These are phyloP conservation scores for Chlorella sp. DNA, from an alignment of 139 green algal genomes.

Conservation along the genomic window DNA sequence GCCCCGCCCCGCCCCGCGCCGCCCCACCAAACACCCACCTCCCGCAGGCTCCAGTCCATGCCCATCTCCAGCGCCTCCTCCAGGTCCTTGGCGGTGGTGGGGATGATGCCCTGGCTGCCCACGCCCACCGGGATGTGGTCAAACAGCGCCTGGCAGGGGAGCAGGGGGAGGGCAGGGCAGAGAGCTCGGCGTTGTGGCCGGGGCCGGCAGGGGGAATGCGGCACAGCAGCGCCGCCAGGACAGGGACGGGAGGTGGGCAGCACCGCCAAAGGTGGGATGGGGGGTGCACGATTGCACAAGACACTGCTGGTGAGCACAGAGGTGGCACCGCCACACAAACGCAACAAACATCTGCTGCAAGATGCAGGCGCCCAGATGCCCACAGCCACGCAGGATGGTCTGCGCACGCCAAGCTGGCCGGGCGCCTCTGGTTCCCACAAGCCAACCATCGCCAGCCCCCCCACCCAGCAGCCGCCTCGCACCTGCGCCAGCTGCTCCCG, in stretches of 20 bases:
- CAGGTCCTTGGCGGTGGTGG: slow-evolving; percentile 78
- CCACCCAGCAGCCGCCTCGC: neutral
- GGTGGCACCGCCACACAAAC: too few species aligned
- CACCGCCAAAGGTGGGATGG: too few species aligned
- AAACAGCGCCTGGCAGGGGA: slow-evolving; percentile 75
- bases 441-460: too few species aligned
- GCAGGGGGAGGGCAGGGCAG: neutral
- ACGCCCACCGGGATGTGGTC: slow-evolving; percentile 96
- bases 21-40: slow-evolving; percentile 24
- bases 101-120: slow-evolving; percentile 87
- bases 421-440: too few species aligned
- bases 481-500: slow-evolving; percentile 80
- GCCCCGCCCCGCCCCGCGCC: neutral
- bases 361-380: too few species aligned
- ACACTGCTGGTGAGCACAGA: too few species aligned
- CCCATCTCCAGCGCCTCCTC: slow-evolving; percentile 87
- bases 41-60: slow-evolving; percentile 85
- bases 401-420: too few species aligned
- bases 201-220: neutral
- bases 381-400: too few species aligned
- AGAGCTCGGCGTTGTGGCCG: neutral
- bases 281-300: too few species aligned
- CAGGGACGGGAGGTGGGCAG: neutral
- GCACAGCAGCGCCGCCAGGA: neutral
- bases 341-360: too few species aligned